phyloP scores from a whole-genome alignment of 2,329 filamentous ascomycete species.

The Alternaria sp. region DNA sequence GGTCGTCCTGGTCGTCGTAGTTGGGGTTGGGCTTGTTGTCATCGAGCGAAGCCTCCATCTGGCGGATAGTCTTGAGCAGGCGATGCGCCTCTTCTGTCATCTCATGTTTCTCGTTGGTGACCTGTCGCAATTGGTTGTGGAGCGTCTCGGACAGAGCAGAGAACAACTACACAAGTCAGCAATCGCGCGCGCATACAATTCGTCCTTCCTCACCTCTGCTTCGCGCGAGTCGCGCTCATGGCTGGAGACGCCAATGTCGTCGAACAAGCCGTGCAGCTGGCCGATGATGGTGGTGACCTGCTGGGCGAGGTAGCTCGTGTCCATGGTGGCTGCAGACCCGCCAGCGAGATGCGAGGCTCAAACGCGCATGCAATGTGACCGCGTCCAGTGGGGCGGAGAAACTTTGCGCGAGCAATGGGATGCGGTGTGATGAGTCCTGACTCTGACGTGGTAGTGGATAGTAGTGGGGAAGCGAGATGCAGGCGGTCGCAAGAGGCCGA shows the following conservation, averaged over 20 bases:
- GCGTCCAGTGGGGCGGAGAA: conserved; percentile 10
- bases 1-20: conserved; percentile 70
- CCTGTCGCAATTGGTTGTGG: conserved; percentile 84
- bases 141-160: conserved; percentile 88
- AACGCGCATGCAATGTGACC: conserved; percentile 42
- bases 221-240: conserved; percentile 93
- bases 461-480: conserved; percentile 17
- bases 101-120: conserved; percentile 86
- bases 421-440: conserved; percentile 4
- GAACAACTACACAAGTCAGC: conserved; percentile 70
- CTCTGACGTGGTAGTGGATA: conserved; percentile 5
- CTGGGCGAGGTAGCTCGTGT: conserved; percentile 89
- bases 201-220: conserved; percentile 70
- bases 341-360: conserved; percentile 38
- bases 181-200: not conserved
- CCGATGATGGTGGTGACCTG: conserved; percentile 94
- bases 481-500: conserved; percentile 4
- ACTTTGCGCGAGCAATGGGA: not conserved
- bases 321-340: conserved; percentile 64
- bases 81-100: conserved; percentile 88
- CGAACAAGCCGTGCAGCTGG: conserved; percentile 92
- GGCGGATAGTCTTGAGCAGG: conserved; percentile 83
- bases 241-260: conserved; percentile 93
- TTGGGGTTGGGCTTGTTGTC: conserved; percentile 71
- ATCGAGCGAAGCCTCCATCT: conserved; percentile 91